phyloP scores from a whole-genome alignment of 2,329 filamentous ascomycete species.

The Ophiostoma sp. region DNA sequence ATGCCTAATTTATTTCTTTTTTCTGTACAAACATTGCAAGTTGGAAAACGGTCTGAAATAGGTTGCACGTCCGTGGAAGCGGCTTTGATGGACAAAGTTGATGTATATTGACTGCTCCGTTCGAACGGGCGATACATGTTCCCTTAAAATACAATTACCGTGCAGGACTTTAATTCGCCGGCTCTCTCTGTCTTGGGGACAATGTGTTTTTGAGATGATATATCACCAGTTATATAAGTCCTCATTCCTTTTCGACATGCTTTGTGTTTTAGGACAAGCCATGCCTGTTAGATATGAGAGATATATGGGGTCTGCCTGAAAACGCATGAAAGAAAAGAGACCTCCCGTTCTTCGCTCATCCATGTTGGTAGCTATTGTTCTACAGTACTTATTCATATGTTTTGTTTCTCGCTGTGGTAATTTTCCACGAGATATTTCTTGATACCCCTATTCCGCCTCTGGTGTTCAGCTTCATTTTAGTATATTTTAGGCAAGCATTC shows the following conservation, averaged over 20 bases:
- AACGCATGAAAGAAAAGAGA: not conserved
- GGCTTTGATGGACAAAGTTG: constrained; percentile 12
- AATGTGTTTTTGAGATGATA: not conserved
- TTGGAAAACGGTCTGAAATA: too few species aligned
- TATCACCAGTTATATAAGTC: not conserved
- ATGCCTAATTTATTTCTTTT: too few species aligned
- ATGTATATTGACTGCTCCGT: not conserved
- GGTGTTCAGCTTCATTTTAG: not conserved
- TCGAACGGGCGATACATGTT: too few species aligned
- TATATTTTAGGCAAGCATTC: too few species aligned
- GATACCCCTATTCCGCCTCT: not conserved
- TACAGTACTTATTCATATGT: not conserved
- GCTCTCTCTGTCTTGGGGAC: not conserved
- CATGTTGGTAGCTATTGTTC: too few species aligned
- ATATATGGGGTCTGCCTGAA: not conserved
- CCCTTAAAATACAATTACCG: not conserved
- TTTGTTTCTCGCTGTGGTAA: not conserved
- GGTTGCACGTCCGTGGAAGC: not conserved
- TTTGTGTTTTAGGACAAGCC: not conserved
- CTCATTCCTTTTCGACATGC: not conserved
- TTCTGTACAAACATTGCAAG: too few species aligned
- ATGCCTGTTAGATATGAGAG: not conserved
- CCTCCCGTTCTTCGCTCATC: not conserved
- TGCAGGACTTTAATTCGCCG: not conserved
- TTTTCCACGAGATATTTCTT: not conserved